Conservation (phyloP, 2,329 filamentous ascomycete genomes). For the Lecanicillium sp. region DNA sequence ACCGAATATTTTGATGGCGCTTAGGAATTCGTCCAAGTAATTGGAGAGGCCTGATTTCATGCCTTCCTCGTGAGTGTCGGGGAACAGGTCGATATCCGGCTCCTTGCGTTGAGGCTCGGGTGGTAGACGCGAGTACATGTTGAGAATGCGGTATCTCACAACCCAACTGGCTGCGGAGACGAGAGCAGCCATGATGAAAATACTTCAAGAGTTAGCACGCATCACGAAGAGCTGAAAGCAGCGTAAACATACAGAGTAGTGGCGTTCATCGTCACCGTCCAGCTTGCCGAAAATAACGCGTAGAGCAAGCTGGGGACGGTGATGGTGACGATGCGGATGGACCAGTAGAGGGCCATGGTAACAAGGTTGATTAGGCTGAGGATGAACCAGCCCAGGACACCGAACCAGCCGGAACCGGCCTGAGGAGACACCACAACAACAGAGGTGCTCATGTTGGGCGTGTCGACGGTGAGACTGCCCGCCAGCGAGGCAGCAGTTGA, state of each 20-base stretch:
- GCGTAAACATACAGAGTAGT: slow-evolving; percentile 69
- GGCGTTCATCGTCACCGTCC: slow-evolving; percentile 98
- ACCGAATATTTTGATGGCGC: slow-evolving; percentile 97
- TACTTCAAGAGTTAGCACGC: slow-evolving; percentile 36
- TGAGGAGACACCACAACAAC: slow-evolving; percentile 30
- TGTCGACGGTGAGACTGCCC: slow-evolving; percentile 26
- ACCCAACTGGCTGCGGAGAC: slow-evolving; percentile 90
- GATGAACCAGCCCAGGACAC: slow-evolving; percentile 49
- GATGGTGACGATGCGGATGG: slow-evolving; percentile 79
- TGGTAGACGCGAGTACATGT: slow-evolving; percentile 91
- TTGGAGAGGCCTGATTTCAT: slow-evolving; percentile 89
- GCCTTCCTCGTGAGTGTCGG: slow-evolving; percentile 83
- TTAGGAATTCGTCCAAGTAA: slow-evolving; percentile 95
- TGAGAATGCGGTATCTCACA: slow-evolving; percentile 89
- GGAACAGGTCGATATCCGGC: slow-evolving; percentile 90
- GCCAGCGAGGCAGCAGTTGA: slow-evolving; percentile 32
- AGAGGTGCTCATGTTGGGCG: slow-evolving; percentile 31
- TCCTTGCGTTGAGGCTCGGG: slow-evolving; percentile 95
- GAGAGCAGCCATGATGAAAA: slow-evolving; percentile 70
- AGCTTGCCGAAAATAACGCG: slow-evolving; percentile 80
- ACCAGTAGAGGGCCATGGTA: slow-evolving; percentile 64
- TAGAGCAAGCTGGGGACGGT: slow-evolving; percentile 87
- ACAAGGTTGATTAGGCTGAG: slow-evolving; percentile 49
- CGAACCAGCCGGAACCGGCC: slow-evolving; percentile 49
- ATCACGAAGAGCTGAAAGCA: not conserved